Conservation (phyloP, 495 filamentous ascomycete genomes). For the Penicillium samsonianum region DNA sequence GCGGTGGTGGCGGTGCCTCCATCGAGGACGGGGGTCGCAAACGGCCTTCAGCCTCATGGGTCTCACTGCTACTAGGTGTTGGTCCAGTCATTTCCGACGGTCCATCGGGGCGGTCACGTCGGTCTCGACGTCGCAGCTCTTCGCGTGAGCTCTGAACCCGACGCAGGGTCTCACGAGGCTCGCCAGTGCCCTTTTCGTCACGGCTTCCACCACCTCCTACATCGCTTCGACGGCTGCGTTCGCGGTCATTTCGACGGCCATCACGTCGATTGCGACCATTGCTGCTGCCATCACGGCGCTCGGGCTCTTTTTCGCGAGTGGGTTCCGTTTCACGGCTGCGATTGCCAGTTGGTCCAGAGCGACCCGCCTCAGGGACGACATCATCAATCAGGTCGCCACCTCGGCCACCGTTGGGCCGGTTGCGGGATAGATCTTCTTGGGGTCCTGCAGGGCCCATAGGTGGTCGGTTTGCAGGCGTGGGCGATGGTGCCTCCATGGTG, state of each 20-base stretch:
- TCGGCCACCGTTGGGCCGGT: slow-evolving; percentile 25
- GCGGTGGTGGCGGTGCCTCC: slow-evolving; percentile 36
- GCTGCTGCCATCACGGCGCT: slow-evolving; percentile 32
- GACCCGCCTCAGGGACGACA: slow-evolving; percentile 30
- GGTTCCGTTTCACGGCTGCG: slow-evolving; percentile 26
- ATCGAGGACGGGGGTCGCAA: slow-evolving; percentile 42
- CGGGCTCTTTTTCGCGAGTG: slow-evolving; percentile 31
- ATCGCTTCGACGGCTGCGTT: slow-evolving; percentile 43
- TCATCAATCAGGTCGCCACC: slow-evolving; percentile 38
- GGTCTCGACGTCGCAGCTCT: slow-evolving; percentile 45
- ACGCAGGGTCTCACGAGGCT: slow-evolving; percentile 39
- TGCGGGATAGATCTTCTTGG: slow-evolving; percentile 29
- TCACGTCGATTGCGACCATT: slow-evolving; percentile 35
- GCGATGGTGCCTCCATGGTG: slow-evolving; percentile 30
- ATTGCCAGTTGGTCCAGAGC: slow-evolving; percentile 28
- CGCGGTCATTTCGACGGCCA: slow-evolving; percentile 39
- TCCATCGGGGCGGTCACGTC: slow-evolving; percentile 36
- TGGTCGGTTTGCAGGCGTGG: slow-evolving; percentile 31
- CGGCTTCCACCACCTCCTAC: slow-evolving; percentile 30
- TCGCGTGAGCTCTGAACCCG: slow-evolving; percentile 41
- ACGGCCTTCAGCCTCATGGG: slow-evolving; percentile 43
- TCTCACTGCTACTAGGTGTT: slow-evolving; percentile 13
- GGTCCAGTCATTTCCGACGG: slow-evolving; percentile 20
- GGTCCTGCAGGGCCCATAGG: slow-evolving; percentile 28
- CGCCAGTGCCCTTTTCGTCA: slow-evolving; percentile 35